phyloP scores from a whole-genome alignment of 2,329 filamentous ascomycete species.

The Tolypocladium nubicola region DNA sequence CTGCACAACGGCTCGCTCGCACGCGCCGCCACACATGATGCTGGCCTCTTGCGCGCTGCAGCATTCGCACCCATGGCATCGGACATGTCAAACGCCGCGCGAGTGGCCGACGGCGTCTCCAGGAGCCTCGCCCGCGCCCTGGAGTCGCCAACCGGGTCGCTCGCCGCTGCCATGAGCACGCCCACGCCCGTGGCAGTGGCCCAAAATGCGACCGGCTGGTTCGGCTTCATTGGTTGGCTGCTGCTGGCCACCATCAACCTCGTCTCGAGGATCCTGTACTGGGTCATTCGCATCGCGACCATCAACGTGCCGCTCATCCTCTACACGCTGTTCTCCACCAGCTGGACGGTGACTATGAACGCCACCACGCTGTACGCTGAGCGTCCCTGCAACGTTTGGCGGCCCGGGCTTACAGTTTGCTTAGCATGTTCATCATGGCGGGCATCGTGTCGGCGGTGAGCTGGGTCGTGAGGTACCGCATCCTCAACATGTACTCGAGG shows the following conservation, averaged over 20 bases:
- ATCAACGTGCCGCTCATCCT: constrained; percentile 84
- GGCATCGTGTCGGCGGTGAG: constrained; percentile 74
- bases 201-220: constrained; percentile 39
- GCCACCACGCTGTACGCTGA: constrained; percentile 75
- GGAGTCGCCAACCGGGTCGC: constrained; percentile 17
- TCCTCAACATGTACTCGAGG: constrained; percentile 93
- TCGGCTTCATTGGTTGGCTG: constrained; percentile 44
- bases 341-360: constrained; percentile 96
- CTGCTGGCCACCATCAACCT: constrained; percentile 45
- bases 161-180: constrained; percentile 29
- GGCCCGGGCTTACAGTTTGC: constrained; percentile 7
- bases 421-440: constrained; percentile 64
- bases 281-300: constrained; percentile 72
- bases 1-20: not conserved
- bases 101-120: constrained; percentile 20
- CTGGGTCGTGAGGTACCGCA: constrained; percentile 92
- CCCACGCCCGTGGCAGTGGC: constrained; percentile 20
- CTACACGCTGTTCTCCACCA: constrained; percentile 84
- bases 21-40: constrained; percentile 22
- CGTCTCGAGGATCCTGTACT: constrained; percentile 56
- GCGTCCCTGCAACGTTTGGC: not conserved
- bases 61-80: constrained; percentile 28
- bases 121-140: constrained; percentile 20
- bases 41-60: constrained; percentile 19
- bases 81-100: constrained; percentile 26